Evolutionary conservation across 352 stramenopile genomes (phyloP), one percentile per base, ranked within the genome.

Genomic region (Globisporangium sylvaticum): DNA sequence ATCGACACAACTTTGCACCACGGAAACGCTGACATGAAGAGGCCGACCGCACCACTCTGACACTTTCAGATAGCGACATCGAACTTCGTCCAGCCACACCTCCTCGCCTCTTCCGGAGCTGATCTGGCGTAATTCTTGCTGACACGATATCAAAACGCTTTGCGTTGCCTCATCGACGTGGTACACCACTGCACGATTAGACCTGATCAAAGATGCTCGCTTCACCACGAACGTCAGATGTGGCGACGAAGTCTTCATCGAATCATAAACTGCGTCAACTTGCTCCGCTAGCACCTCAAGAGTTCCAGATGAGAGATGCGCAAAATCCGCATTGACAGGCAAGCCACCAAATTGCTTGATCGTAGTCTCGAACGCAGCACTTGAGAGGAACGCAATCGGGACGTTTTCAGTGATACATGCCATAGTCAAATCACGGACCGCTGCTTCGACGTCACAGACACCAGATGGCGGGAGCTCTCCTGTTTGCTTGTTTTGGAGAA

Each of bases 351-450:
- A 24, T 9, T 31, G 22, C 54, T 60, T 61, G 22, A 58, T 14
- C 29, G 61, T 50, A 8, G 10, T 31, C 18, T 34, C 6, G 10
- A 72, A 65, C 34, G 31, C n/a, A 7, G 14, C 15, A 14, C 62
- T 69, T 7, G 54, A 61, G 22, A 72, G 55, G 37, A 66, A 72
- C 5, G 62, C 39, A 18, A 69, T 18, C 9, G 62, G 62, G 25
- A 72, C 67, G 25, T 55, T 52, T 31, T 72, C 62, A 12, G 27
- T 37, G 22, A 72, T 31, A 29, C 67, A 72, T 3, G 62, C 62
- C 1, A 57, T 18, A 29, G 34, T 50, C 20, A 72, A 54, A 1
- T 44, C 56, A 4, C 56, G 62, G 12, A 69, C 25, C 14, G 62
- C 3, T 8, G 53, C 8, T 18, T 27, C 25, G 14, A 29, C 4